A percentile compares a stretch with the other conserved stretches of the same genome.
phyloP scores from a whole-genome alignment of 257 asterid genomes.

The Capsicum baccatum region DNA sequence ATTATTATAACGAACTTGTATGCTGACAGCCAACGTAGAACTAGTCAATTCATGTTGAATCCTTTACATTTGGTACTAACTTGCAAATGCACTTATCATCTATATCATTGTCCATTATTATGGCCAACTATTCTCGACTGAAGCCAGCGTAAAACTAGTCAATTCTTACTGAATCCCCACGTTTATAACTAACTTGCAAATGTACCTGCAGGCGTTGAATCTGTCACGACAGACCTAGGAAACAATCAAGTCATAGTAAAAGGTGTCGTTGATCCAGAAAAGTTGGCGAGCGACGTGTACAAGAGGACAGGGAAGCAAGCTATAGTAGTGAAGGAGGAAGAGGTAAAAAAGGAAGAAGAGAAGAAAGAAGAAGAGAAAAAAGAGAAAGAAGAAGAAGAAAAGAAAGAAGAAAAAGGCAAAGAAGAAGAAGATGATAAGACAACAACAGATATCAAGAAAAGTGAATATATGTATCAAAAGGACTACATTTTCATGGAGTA shows the following conservation, averaged over 20 bases:
- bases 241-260: slow-evolving; percentile 66
- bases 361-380: slow-evolving; percentile 50
- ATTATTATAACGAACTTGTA: background rate
- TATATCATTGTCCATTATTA: background rate
- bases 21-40: background rate
- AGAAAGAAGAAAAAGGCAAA: slow-evolving; percentile 36
- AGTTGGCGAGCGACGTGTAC: slow-evolving; percentile 72
- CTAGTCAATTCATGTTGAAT: background rate
- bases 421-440: slow-evolving; percentile 35
- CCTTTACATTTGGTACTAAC: background rate
- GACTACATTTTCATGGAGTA: slow-evolving; percentile 67
- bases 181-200: background rate
- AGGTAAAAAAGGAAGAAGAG: slow-evolving; percentile 56
- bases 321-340: slow-evolving; percentile 62
- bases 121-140: background rate
- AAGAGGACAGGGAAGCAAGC: slow-evolving; percentile 82
- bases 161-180: background rate
- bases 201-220: slow-evolving; percentile 68
- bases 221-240: slow-evolving; percentile 65
- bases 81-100: background rate
- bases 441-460: slow-evolving; percentile 61
- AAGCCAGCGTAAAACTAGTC: background rate
- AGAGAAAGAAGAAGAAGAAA: slow-evolving; percentile 14
- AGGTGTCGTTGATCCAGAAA: slow-evolving; percentile 76
- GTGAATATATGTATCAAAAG: slow-evolving; percentile 65